Percentiles rank a stretch among this genome's conserved stretches.
These are phyloP conservation scores for Isabelozyma rhagii DNA, from an alignment of 805 yeast genomes.

Conservation along the genomic window DNA sequence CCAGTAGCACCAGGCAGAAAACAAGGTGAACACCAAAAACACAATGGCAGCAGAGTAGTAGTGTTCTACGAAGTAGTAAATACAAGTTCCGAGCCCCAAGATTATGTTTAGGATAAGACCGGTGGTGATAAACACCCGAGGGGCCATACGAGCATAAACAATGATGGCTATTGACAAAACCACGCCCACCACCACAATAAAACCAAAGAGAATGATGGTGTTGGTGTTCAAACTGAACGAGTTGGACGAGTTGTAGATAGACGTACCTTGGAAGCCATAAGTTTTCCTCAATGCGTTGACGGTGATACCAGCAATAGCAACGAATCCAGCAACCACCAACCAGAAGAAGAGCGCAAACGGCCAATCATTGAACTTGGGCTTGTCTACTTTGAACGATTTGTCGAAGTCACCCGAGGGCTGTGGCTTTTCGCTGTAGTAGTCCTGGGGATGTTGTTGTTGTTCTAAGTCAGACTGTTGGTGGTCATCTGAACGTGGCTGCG, in stretches of 20 bases:
- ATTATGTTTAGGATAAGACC: constrained; percentile 67
- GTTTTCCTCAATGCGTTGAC: constrained; percentile 60
- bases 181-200: constrained; percentile 59
- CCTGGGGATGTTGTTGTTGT: constrained; percentile 7
- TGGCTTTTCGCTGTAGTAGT: constrained; percentile 28
- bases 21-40: constrained; percentile 59
- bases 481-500: neutral
- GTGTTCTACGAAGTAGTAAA: constrained; percentile 62
- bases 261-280: constrained; percentile 55
- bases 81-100: constrained; percentile 71
- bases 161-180: constrained; percentile 57
- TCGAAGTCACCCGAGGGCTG: constrained; percentile 45
- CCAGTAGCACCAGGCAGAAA: constrained; percentile 74
- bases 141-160: constrained; percentile 58
- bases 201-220: constrained; percentile 67
- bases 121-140: constrained; percentile 62
- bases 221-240: constrained; percentile 71
- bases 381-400: constrained; percentile 62
- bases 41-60: constrained; percentile 83
- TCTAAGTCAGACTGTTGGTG: constrained; percentile 22
- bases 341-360: constrained; percentile 57
- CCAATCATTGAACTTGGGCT: constrained; percentile 69
- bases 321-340: constrained; percentile 56
- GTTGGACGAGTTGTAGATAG: constrained; percentile 52
- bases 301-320: constrained; percentile 66